Evolutionary conservation across 1,284 basidiomycete genomes (phyloP), one percentile per base, ranked within the genome.

Genomic region (Dichomitus squalens): DNA sequence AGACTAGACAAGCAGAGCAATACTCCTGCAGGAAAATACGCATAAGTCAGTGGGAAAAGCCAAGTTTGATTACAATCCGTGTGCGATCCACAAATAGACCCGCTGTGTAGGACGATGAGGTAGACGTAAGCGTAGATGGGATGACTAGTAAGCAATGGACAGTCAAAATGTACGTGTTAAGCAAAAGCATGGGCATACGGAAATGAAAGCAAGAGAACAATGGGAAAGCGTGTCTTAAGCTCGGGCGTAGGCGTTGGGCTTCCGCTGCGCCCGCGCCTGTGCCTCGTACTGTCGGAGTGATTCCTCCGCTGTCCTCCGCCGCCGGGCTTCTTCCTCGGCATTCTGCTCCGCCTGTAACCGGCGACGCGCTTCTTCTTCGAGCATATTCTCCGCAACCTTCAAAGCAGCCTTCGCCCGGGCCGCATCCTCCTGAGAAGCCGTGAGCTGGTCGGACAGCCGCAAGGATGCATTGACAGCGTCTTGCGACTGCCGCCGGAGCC

Each of bases 371-470:
- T 90, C 88, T 39, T 83, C 81, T 64, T 87, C 83, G 56, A 89
- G 64, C 70, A 82, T 74, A 49, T 73, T 75, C 67, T 90, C 85
- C 23, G 80, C 72, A 33, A 76, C 73, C 66, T 78, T 78, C 31
- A 88, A 69, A 29, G 79, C 76, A 36, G 82, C 75, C 66, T 80
- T 80, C 29, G 79, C 75, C 51, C 82, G 75, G 49, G 81, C 76
- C 2, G 78, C 76, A 62, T 89, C 87, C 34, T 82, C 74, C 63
- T 87, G 82, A 4, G 80, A 83, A 58, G 85, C 80, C 7, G 80
- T 76, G 14, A 90, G 76, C 66, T 88, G 84, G 63, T 87, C 86
- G 18, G 86, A 80, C 63, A 90, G 76, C 57, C 82, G 77, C 49
- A 84, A 59, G 1, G 85, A 86, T 38, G 83, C 76, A 2, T 82